phyloP scores from a whole-genome alignment of 2,329 filamentous ascomycete species.

The Apiospora koreana region DNA sequence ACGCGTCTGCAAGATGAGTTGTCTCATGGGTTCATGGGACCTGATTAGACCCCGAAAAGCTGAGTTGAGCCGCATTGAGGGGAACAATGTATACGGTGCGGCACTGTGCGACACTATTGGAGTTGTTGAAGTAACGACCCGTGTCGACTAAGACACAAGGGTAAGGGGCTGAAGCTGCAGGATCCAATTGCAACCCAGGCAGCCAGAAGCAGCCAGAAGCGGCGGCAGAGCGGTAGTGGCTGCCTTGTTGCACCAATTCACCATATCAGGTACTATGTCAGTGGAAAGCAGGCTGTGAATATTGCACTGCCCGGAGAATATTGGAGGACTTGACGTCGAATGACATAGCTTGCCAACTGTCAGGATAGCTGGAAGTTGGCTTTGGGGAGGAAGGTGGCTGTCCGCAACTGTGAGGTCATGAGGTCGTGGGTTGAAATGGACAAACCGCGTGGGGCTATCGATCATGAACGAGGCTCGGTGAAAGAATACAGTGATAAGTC shows the following conservation, averaged over 20 bases:
- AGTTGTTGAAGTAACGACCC: neutral
- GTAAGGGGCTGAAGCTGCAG: neutral
- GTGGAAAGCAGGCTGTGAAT: neutral
- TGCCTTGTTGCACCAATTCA: neutral
- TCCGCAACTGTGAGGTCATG: neutral
- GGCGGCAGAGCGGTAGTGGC: neutral
- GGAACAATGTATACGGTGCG: neutral
- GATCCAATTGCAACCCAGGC: neutral
- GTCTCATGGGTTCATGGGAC: neutral
- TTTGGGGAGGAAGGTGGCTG: neutral
- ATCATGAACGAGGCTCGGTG: neutral
- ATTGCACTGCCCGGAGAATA: neutral
- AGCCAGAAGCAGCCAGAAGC: neutral
- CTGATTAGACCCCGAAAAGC: neutral
- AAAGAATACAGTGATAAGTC: neutral
- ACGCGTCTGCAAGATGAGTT: neutral
- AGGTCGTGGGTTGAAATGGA: neutral
- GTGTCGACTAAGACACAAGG: neutral
- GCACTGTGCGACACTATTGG: neutral
- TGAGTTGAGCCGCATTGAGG: neutral
- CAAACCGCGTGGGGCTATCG: neutral
- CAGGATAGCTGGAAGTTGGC: neutral
- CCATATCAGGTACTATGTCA: neutral
- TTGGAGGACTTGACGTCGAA: neutral
- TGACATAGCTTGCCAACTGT: neutral